Evolutionary conservation across 441 rosid genomes (phyloP).

Genomic region (Bruguiera hainesii): DNA sequence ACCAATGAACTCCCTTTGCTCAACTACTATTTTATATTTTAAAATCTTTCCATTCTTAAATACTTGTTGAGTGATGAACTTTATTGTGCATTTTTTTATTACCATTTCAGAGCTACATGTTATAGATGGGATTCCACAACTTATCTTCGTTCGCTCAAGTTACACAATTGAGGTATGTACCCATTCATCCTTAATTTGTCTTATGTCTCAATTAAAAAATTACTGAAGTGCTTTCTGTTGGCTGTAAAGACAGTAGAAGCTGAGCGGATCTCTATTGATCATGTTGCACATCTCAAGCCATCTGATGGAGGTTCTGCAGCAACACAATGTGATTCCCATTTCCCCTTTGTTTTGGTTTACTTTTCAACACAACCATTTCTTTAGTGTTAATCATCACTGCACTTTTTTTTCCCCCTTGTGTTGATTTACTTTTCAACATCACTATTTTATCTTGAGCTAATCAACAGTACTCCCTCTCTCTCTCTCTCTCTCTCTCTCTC

Average conservation of each 20-base stretch:
- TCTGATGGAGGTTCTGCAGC: slow-evolving; percentile 98
- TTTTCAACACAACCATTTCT: slow-evolving; percentile 1
- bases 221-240: slow-evolving; percentile 15
- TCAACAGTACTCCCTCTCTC: too few relatives aligned
- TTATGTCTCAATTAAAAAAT: neutral
- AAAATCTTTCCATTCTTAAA: slow-evolving; percentile 1
- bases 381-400: neutral
- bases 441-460: too few relatives aligned
- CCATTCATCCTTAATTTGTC: neutral
- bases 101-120: slow-evolving; percentile 70
- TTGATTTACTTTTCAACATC: too few relatives aligned
- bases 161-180: slow-evolving; percentile 81
- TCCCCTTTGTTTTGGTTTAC: neutral
- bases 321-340: slow-evolving; percentile 58
- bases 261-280: slow-evolving; percentile 91
- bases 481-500: too few relatives aligned
- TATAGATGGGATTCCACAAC: slow-evolving; percentile 94
- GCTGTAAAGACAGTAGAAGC: slow-evolving; percentile 81
- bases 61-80: neutral
- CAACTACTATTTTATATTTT: neutral
- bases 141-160: slow-evolving; percentile 74
- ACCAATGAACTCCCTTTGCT: neutral
- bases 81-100: slow-evolving; percentile 20
- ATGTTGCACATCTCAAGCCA: slow-evolving; percentile 96
- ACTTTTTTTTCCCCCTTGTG: neutral